These are phyloP conservation scores for Candida khao-thaluensis DNA, from an alignment of 805 yeast species.

Conservation along the genomic window DNA sequence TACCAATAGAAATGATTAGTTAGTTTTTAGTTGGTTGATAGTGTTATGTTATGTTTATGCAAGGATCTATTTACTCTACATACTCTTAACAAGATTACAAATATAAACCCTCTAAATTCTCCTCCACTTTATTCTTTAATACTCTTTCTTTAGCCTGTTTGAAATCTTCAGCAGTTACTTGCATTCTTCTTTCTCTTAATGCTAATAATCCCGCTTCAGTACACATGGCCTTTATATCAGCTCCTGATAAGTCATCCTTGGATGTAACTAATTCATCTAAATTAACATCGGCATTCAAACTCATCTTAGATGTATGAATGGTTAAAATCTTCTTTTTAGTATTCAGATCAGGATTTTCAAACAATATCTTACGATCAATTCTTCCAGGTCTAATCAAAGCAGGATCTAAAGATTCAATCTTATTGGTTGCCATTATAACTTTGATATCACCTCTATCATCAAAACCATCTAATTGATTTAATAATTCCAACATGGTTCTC, in stretches of 20 bases:
- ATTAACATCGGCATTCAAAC: slow-evolving; percentile 80
- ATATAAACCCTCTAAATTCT: slow-evolving; percentile 91
- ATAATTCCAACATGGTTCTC: slow-evolving; percentile 93
- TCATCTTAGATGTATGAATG: slow-evolving; percentile 94
- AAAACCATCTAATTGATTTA: slow-evolving; percentile 94
- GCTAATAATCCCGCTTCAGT: slow-evolving; percentile 97
- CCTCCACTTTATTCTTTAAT: slow-evolving; percentile 94
- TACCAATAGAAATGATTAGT: slow-evolving; percentile 8
- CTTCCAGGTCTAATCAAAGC: slow-evolving; percentile 97
- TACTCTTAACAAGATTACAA: slow-evolving; percentile 26
- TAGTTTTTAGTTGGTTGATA: too few relatives aligned
- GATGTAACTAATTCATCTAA: slow-evolving; percentile 84
- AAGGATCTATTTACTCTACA: neutral
- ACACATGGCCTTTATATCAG: slow-evolving; percentile 96
- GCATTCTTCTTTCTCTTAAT: slow-evolving; percentile 95
- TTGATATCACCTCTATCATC: slow-evolving; percentile 97
- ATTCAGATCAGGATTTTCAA: slow-evolving; percentile 92
- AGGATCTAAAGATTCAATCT: slow-evolving; percentile 90
- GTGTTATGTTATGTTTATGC: slow-evolving; percentile 1
- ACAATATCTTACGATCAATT: slow-evolving; percentile 91
- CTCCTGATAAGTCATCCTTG: slow-evolving; percentile 94
- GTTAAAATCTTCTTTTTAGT: slow-evolving; percentile 90
- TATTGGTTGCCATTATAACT: slow-evolving; percentile 97
- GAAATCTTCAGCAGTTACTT: slow-evolving; percentile 92
- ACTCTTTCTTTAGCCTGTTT: slow-evolving; percentile 92